These are phyloP conservation scores for Scenedesmus sp. DNA, from an alignment of 163 green algal species.

Conservation along the genomic window DNA sequence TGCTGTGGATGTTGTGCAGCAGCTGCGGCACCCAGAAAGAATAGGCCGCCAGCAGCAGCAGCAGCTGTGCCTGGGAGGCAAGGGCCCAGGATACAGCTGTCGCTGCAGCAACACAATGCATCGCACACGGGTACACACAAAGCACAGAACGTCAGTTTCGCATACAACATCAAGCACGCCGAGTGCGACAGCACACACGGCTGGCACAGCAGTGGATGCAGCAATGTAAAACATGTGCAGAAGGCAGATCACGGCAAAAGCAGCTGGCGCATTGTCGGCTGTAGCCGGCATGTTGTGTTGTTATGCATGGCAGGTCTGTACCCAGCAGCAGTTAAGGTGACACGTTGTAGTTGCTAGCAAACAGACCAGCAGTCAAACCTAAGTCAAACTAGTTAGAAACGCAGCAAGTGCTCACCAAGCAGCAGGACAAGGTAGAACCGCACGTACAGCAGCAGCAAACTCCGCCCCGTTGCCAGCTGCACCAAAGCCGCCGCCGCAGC, in stretches of 20 bases:
- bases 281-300: too few species aligned
- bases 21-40: conserved; percentile 39
- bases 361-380: neutral
- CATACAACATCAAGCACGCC: neutral
- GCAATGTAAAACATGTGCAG: too few species aligned
- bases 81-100: conserved; percentile 54
- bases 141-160: neutral
- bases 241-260: too few species aligned
- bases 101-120: neutral
- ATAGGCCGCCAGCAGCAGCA: conserved; percentile 34
- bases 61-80: conserved; percentile 26
- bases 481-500: neutral
- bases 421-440: conserved; percentile 52
- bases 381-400: neutral
- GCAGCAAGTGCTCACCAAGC: neutral
- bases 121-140: neutral
- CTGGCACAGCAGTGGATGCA: too few species aligned
- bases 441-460: conserved; percentile 43
- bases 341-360: too few species aligned
- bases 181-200: neutral
- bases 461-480: conserved; percentile 27
- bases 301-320: too few species aligned
- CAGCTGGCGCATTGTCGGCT: too few species aligned
- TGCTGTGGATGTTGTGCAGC: conserved; percentile 9
- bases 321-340: too few species aligned